Evolutionary conservation across 805 yeast genomes (phyloP).

Genomic region (Schwanniomyces yamadae): DNA sequence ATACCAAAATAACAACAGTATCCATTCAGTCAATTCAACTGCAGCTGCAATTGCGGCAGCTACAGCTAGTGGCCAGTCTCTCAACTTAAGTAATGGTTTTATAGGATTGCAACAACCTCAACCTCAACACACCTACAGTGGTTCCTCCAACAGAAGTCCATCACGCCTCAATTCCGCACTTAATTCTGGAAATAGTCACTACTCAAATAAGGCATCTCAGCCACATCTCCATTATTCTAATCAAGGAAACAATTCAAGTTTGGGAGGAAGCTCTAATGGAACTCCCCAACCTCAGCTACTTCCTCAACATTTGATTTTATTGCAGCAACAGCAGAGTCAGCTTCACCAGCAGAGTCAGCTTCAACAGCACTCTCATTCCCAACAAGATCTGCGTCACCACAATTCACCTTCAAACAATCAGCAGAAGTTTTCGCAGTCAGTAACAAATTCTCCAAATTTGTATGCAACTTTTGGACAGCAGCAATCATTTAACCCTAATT

Average conservation of each 20-base stretch:
- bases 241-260: slow-evolving; percentile 4
- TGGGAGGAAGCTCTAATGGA: slow-evolving; percentile 14
- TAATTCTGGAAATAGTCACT: slow-evolving; percentile 2
- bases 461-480: slow-evolving; percentile 16
- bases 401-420: slow-evolving; percentile 13
- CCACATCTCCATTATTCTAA: slow-evolving; percentile 9
- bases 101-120: slow-evolving; percentile 36
- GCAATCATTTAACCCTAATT: slow-evolving; percentile 8
- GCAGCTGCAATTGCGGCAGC: slow-evolving; percentile 50
- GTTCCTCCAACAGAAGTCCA: slow-evolving; percentile 6
- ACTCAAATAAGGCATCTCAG: slow-evolving; percentile 6
- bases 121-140: slow-evolving; percentile 22
- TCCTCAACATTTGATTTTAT: slow-evolving; percentile 22
- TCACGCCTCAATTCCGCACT: slow-evolving; percentile 5
- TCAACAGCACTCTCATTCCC: slow-evolving; percentile 12
- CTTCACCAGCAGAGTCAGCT: slow-evolving; percentile 15
- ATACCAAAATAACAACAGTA: slow-evolving; percentile 11
- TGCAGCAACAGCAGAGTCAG: slow-evolving; percentile 18
- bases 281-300: slow-evolving; percentile 18
- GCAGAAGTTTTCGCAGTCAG: slow-evolving; percentile 19
- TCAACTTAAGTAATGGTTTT: slow-evolving; percentile 32
- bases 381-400: slow-evolving; percentile 10
- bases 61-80: slow-evolving; percentile 47
- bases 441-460: slow-evolving; percentile 22
- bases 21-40: slow-evolving; percentile 39